Evolutionary conservation across 352 stramenopile genomes (phyloP).

Genomic region (Phytophthora tubulina): DNA sequence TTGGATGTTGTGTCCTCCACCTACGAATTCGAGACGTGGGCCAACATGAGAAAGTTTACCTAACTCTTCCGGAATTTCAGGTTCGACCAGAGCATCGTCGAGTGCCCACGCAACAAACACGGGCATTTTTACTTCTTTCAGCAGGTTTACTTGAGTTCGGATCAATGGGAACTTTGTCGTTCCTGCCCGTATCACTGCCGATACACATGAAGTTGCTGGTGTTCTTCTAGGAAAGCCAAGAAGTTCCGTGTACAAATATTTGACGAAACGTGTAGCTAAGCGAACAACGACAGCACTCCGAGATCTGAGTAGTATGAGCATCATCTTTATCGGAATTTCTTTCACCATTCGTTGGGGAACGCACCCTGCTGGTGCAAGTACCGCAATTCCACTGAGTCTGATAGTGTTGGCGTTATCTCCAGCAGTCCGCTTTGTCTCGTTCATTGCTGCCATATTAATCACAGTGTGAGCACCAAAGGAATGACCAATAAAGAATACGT

Average conservation of each 20-base stretch:
- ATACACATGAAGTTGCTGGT: constrained; percentile 47
- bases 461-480: constrained; percentile 48
- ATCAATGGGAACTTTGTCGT: constrained; percentile 58
- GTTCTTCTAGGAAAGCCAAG: constrained; percentile 45
- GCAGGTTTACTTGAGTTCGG: constrained; percentile 38
- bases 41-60: constrained; percentile 41
- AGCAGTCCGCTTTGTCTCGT: constrained; percentile 29
- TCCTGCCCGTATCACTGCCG: constrained; percentile 49
- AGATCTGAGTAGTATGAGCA: constrained; percentile 31
- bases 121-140: constrained; percentile 36
- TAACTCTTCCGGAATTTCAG: constrained; percentile 52
- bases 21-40: constrained; percentile 52
- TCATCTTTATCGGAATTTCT: constrained; percentile 41
- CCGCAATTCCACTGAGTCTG: constrained; percentile 46
- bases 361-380: constrained; percentile 54
- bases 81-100: constrained; percentile 58
- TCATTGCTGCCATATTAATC: constrained; percentile 43
- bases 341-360: constrained; percentile 55
- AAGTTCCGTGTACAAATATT: constrained; percentile 53
- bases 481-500: constrained; percentile 44
- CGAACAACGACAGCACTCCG: constrained; percentile 39
- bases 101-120: constrained; percentile 56
- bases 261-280: constrained; percentile 37
- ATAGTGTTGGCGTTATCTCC: constrained; percentile 20
- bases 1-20: constrained; percentile 71